Conservation (phyloP, 2,329 filamentous ascomycete species). For the Fusarium setosum region DNA sequence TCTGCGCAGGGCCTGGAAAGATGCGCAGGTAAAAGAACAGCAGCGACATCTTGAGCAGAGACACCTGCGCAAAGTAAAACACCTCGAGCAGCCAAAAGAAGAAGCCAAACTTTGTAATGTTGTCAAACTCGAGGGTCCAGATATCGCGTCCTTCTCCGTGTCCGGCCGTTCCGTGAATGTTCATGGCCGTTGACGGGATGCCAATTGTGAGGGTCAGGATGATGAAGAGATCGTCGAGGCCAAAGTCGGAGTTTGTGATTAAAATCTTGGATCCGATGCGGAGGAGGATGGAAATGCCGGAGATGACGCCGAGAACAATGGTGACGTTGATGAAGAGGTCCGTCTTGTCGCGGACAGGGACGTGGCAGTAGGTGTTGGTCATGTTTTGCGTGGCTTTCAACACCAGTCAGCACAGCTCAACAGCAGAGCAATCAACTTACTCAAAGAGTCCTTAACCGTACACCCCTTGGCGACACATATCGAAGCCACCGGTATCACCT, state of each 20-base stretch:
- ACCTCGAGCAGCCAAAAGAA: constrained; percentile 28
- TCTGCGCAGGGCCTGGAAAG: constrained; percentile 21
- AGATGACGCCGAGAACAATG: constrained; percentile 29
- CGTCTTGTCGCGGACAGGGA: constrained; percentile 26
- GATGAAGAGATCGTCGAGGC: constrained; percentile 34
- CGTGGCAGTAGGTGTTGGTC: constrained; percentile 24
- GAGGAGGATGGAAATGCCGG: constrained; percentile 25
- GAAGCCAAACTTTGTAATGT: constrained; percentile 25
- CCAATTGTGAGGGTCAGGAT: constrained; percentile 15
- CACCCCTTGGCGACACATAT: constrained; percentile 35
- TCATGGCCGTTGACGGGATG: constrained; percentile 26
- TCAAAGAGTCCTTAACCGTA: constrained; percentile 25
- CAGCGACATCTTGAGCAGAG: constrained; percentile 30
- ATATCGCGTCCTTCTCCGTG: constrained; percentile 30
- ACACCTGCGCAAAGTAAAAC: constrained; percentile 28
- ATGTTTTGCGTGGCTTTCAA: constrained; percentile 24
- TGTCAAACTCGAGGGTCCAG: constrained; percentile 26
- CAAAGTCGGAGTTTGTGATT: constrained; percentile 25
- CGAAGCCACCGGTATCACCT: constrained; percentile 21
- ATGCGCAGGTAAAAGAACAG: constrained; percentile 36
- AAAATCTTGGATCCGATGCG: constrained; percentile 32
- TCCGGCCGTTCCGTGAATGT: constrained; percentile 26
- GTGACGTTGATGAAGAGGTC: constrained; percentile 21
- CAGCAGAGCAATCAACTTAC: constrained; percentile 9
- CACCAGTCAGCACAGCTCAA: not conserved